phyloP scores from a whole-genome alignment of 371 early-diverging fungal genomes.

The Haplosporangium sp. region DNA sequence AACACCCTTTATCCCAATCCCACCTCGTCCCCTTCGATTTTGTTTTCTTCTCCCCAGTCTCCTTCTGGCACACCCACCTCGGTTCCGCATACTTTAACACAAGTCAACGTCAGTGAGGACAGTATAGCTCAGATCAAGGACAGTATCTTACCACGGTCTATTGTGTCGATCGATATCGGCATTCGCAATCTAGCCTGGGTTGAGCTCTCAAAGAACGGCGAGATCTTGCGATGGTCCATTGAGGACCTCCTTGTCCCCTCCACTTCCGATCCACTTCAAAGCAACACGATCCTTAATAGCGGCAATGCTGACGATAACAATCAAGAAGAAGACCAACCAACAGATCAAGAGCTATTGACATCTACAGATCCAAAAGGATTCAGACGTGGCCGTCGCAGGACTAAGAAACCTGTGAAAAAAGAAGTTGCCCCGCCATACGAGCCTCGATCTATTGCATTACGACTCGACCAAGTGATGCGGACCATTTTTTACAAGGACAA shows the following conservation, averaged over 20 bases:
- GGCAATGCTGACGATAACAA: background rate
- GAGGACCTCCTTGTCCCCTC: slow-evolving; percentile 50
- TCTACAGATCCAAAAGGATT: background rate
- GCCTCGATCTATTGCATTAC: slow-evolving; percentile 14
- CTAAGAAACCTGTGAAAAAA: slow-evolving; percentile 9
- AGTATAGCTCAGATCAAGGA: slow-evolving; percentile 12
- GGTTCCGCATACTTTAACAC: background rate
- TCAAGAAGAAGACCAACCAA: background rate
- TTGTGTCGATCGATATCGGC: slow-evolving; percentile 81
- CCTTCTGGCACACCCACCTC: background rate
- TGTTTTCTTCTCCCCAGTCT: too few relatives aligned
- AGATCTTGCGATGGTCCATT: slow-evolving; percentile 58
- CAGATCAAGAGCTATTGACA: too few relatives aligned
- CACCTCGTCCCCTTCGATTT: too few relatives aligned
- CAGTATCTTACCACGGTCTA: slow-evolving; percentile 44
- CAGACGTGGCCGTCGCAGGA: background rate
- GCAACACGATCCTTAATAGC: background rate
- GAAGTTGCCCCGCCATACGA: slow-evolving; percentile 13
- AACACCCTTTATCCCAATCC: background rate
- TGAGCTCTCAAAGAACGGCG: slow-evolving; percentile 53
- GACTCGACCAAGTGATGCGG: slow-evolving; percentile 33
- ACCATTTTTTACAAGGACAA: slow-evolving; percentile 12
- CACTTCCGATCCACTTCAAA: background rate
- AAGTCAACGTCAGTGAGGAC: background rate
- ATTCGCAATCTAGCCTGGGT: slow-evolving; percentile 77